These are phyloP conservation scores for Achaetomium macrosporum DNA, from an alignment of 2,329 filamentous ascomycete genomes.

Conservation along the genomic window DNA sequence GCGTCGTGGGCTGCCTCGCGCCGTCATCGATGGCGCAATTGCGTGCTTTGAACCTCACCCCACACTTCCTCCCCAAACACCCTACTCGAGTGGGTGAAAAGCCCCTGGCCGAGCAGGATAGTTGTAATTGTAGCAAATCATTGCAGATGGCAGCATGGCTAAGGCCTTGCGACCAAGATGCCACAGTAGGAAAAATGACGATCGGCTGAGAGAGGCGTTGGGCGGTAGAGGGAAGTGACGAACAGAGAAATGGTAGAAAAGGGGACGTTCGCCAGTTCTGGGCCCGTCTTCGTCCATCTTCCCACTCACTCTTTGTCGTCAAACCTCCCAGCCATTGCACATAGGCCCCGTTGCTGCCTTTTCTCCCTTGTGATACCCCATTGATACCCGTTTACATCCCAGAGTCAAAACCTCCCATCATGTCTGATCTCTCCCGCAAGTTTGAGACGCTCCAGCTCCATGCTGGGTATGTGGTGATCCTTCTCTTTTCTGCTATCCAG, in stretches of 20 bases:
- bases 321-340: background rate
- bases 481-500: background rate
- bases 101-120: background rate
- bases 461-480: slow-evolving; percentile 56
- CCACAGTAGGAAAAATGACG: slow-evolving; percentile 2
- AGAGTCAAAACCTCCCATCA: slow-evolving; percentile 21
- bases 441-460: slow-evolving; percentile 86
- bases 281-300: background rate
- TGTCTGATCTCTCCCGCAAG: slow-evolving; percentile 50
- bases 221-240: background rate
- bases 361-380: slow-evolving; percentile 12
- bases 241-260: slow-evolving; percentile 1
- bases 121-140: slow-evolving; percentile 20
- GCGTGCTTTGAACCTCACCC: slow-evolving; percentile 30
- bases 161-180: background rate
- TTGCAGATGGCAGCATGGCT: slow-evolving; percentile 9
- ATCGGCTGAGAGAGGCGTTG: slow-evolving; percentile 3
- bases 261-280: background rate
- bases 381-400: slow-evolving; percentile 10
- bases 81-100: slow-evolving; percentile 10
- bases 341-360: background rate
- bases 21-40: slow-evolving; percentile 27
- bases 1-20: slow-evolving; percentile 18
- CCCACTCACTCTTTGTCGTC: slow-evolving; percentile 2
- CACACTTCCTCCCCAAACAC: slow-evolving; percentile 25